These are phyloP conservation scores for Fulvia fulva DNA, from an alignment of 2,329 filamentous ascomycete genomes.

Conservation along the genomic window DNA sequence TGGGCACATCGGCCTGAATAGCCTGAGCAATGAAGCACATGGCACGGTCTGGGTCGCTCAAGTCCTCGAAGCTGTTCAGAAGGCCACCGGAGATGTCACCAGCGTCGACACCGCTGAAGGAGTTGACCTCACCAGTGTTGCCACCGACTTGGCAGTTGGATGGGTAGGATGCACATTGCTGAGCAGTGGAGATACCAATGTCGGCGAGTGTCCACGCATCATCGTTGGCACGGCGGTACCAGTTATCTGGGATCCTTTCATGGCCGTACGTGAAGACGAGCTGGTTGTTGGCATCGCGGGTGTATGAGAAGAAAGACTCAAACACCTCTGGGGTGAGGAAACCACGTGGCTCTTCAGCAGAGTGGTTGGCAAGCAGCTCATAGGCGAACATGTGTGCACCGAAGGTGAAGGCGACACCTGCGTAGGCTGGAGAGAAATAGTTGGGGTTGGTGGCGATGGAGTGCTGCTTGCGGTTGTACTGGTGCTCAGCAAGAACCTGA, in stretches of 20 bases:
- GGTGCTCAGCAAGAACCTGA: constrained; percentile 24
- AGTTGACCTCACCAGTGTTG: constrained; percentile 27
- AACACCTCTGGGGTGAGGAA: constrained; percentile 22
- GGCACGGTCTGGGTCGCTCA: constrained; percentile 21
- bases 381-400: constrained; percentile 29
- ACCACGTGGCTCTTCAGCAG: constrained; percentile 22
- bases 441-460: constrained; percentile 28
- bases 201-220: constrained; percentile 25
- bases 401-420: constrained; percentile 28
- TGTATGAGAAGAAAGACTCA: constrained; percentile 24
- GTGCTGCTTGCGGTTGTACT: constrained; percentile 26
- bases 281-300: constrained; percentile 16
- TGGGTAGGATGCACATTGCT: constrained; percentile 26
- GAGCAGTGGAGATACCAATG: constrained; percentile 24
- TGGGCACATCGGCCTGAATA: constrained; percentile 23
- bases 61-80: constrained; percentile 21
- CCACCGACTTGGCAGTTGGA: constrained; percentile 24
- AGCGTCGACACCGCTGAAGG: constrained; percentile 23
- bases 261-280: constrained; percentile 22
- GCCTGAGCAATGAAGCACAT: constrained; percentile 26
- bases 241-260: constrained; percentile 26
- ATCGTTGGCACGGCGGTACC: constrained; percentile 24
- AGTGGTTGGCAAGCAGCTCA: constrained; percentile 26
- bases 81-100: constrained; percentile 25
- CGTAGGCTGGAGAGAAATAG: constrained; percentile 26